These are phyloP conservation scores for Excoecaria agallocha DNA, from an alignment of 345 rosid genomes.

Conservation along the genomic window DNA sequence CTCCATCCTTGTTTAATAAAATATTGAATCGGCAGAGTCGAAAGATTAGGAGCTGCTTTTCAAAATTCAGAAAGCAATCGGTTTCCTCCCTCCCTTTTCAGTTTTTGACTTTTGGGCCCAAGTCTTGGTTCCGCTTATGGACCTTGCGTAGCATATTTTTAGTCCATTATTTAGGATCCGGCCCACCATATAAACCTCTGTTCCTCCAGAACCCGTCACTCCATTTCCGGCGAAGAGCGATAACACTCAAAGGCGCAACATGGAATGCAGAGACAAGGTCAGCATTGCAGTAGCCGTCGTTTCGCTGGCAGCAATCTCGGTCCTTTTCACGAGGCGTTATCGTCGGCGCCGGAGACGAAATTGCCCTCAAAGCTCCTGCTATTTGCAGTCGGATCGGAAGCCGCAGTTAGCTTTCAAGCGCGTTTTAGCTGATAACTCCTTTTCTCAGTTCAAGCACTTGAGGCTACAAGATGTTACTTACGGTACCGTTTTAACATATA, in stretches of 20 bases:
- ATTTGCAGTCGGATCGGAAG: constrained; percentile 62
- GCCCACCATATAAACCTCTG: not conserved
- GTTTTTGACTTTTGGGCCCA: too few species aligned
- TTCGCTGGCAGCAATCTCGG: constrained; percentile 49
- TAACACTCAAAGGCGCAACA: not conserved
- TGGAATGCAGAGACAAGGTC: constrained; percentile 46
- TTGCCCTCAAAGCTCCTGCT: constrained; percentile 43
- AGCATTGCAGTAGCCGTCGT: constrained; percentile 42
- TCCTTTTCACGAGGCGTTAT: constrained; percentile 39
- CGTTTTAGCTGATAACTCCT: constrained; percentile 81
- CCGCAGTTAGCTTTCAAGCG: constrained; percentile 73
- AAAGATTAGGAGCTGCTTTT: too few species aligned
- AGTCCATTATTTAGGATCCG: not conserved
- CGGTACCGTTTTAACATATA: constrained; percentile 17
- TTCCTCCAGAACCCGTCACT: not conserved
- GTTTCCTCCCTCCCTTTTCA: too few species aligned
- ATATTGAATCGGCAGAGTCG: too few species aligned
- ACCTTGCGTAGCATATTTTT: not conserved
- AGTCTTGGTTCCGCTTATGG: not conserved
- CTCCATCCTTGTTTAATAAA: too few species aligned
- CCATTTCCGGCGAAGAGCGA: not conserved
- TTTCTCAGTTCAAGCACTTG: constrained; percentile 68
- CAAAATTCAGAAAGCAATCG: too few species aligned
- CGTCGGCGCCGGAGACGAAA: constrained; percentile 40
- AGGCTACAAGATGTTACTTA: constrained; percentile 22